Evolutionary conservation across 441 rosid species (phyloP).

Genomic region (Macaranga tanarius): DNA sequence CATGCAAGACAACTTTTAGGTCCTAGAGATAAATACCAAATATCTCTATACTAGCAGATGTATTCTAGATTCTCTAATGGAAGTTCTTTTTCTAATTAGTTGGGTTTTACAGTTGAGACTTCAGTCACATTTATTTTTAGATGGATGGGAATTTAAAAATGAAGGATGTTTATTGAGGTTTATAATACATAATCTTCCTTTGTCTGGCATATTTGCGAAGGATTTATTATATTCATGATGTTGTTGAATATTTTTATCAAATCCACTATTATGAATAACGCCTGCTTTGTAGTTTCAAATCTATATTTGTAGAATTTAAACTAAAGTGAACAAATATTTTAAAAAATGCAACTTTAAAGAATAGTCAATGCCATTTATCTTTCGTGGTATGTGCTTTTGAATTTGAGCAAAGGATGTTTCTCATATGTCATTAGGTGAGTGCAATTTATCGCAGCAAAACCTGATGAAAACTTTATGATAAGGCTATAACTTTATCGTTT

Average conservation of each 20-base stretch:
- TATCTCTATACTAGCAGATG: no score
- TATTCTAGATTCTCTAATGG: constrained; percentile 3
- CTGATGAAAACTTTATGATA: no score
- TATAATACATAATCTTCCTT: background rate
- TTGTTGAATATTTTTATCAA: no score
- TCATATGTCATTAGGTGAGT: background rate
- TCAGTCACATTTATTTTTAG: background rate
- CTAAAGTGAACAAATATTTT: background rate
- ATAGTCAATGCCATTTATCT: background rate
- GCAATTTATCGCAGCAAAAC: background rate
- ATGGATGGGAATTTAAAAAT: background rate
- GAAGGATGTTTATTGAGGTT: background rate
- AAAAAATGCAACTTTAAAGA: background rate
- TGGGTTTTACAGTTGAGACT: background rate
- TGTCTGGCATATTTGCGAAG: background rate
- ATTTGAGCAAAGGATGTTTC: background rate
- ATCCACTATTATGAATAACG: no score
- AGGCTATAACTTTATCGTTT: background rate
- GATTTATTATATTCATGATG: no score
- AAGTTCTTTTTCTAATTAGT: background rate
- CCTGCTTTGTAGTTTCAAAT: background rate
- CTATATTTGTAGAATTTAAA: background rate
- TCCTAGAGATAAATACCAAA: background rate
- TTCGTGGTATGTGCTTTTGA: background rate
- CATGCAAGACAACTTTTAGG: background rate